A percentile compares a stretch with the other conserved stretches of the same genome.
Evolutionary conservation across 192 early-diverging fungal genomes (phyloP).

Genomic region (Haplosporangium gracile): DNA sequence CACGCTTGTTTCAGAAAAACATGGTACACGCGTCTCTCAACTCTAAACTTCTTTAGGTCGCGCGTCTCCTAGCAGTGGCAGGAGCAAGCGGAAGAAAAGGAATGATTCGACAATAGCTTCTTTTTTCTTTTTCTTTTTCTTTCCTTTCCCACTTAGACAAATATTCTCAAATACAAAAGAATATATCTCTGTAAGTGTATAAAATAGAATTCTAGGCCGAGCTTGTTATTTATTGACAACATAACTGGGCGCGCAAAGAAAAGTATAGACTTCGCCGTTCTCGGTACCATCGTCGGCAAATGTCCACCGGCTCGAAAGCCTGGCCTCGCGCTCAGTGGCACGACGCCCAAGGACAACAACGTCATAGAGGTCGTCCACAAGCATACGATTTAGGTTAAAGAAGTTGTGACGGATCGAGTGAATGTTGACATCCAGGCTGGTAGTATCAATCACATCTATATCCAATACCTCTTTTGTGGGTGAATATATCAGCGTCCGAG

Average conservation of each 20-base stretch:
- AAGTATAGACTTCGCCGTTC: slow-evolving; percentile 57
- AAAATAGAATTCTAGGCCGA: not conserved
- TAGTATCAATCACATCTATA: slow-evolving; percentile 59
- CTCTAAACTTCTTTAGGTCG: too few species aligned
- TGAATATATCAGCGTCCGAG: slow-evolving; percentile 32
- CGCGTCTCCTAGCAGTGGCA: too few species aligned
- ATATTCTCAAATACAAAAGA: too few species aligned
- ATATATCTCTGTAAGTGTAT: too few species aligned
- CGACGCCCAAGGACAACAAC: slow-evolving; percentile 49
- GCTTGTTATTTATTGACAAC: slow-evolving; percentile 53
- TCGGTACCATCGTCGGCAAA: slow-evolving; percentile 37
- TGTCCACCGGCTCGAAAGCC: slow-evolving; percentile 52
- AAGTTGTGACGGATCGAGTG: slow-evolving; percentile 59
- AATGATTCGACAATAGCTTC: too few species aligned
- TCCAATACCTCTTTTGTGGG: slow-evolving; percentile 45
- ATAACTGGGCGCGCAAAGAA: slow-evolving; percentile 59
- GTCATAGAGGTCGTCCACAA: slow-evolving; percentile 59
- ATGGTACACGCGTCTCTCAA: too few species aligned
- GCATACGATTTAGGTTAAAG: slow-evolving; percentile 57
- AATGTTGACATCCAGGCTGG: slow-evolving; percentile 58
- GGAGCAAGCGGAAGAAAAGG: too few species aligned
- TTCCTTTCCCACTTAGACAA: too few species aligned
- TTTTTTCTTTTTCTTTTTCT: too few species aligned
- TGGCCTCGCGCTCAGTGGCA: slow-evolving; percentile 46
- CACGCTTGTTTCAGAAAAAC: too few species aligned